phyloP scores from a whole-genome alignment of 1,139 yeast species.

The Protomyces lactucae-debilis region DNA sequence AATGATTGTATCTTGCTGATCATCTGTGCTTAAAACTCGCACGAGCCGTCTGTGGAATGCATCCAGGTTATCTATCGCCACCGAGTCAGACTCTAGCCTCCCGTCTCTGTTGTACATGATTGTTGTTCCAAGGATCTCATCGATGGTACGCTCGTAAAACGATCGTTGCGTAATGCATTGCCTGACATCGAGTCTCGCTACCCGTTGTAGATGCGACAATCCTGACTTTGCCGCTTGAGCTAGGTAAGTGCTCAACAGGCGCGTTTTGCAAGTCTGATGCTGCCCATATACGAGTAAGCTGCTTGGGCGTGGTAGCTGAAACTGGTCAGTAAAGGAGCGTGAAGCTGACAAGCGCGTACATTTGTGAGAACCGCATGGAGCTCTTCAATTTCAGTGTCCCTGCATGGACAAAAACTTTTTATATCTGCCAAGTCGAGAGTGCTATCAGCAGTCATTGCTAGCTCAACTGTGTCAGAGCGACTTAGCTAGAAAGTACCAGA shows the following conservation, averaged over 20 bases:
- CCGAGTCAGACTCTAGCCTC: neutral
- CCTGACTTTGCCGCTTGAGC: neutral
- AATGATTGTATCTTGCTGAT: neutral
- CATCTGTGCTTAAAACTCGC: neutral
- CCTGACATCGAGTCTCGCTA: neutral
- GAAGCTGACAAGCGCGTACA: neutral
- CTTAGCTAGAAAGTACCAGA: too few relatives aligned
- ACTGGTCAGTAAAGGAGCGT: neutral
- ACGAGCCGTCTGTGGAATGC: neutral
- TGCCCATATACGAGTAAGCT: constrained; percentile 12
- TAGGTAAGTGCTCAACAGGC: neutral
- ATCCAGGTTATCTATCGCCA: constrained; percentile 1
- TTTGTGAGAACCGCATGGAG: neutral
- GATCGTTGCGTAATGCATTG: constrained; percentile 3
- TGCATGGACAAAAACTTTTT: neutral
- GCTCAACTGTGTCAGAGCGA: too few relatives aligned
- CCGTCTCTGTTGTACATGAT: neutral
- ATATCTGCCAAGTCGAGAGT: neutral
- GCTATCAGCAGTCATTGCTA: too few relatives aligned
- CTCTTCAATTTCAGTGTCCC: neutral
- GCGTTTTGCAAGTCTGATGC: constrained; percentile 11
- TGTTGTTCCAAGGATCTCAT: neutral
- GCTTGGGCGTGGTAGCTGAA: neutral
- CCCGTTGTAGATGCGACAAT: neutral
- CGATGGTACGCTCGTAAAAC: constrained; percentile 8